Conservation (phyloP, 306 rosid species). For the Argentina anserina region DNA sequence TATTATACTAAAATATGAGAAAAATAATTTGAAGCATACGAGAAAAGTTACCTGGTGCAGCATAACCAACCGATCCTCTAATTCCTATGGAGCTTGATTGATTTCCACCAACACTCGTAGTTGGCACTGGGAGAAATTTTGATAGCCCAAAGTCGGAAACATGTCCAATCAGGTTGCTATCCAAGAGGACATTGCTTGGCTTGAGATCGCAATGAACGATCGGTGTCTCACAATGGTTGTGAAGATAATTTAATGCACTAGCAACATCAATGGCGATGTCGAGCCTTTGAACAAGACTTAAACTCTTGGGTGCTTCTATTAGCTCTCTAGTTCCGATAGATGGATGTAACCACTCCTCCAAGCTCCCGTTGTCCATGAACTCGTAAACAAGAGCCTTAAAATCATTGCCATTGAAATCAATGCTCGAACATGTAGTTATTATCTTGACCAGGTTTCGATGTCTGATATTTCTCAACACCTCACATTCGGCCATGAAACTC, state of each 20-base stretch:
- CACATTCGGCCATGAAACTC: not conserved
- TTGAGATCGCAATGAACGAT: not conserved
- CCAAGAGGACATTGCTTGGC: not conserved
- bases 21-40: not conserved
- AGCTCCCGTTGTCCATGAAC: not conserved
- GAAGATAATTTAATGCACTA: not conserved
- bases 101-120: not conserved
- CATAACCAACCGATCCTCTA: not conserved
- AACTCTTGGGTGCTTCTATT: not conserved
- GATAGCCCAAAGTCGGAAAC: not conserved
- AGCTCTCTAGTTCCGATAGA: not conserved
- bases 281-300: not conserved
- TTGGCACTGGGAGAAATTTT: not conserved
- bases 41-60: not conserved
- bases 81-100: not conserved
- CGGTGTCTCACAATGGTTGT: not conserved
- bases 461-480: not conserved
- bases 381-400: not conserved
- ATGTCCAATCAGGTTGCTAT: not conserved
- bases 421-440: not conserved
- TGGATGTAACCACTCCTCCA: not conserved
- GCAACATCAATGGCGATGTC: not conserved
- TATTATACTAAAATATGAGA: no score
- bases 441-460: not conserved
- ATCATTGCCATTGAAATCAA: not conserved